Conservation (phyloP, 2,329 filamentous ascomycete genomes). For the Metarhizium guizhouense region DNA sequence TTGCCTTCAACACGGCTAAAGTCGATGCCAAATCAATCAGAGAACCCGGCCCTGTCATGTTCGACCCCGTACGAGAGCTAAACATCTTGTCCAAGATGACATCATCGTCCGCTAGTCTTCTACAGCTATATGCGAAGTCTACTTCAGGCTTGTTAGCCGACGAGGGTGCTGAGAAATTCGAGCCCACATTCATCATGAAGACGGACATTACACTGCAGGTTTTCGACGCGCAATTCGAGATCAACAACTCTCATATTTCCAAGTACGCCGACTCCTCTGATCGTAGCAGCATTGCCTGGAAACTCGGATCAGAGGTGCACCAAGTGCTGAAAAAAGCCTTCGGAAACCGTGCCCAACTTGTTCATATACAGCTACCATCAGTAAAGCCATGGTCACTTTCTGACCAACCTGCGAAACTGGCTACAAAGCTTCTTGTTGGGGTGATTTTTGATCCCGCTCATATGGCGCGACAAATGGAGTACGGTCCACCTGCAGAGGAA, state of each 20-base stretch:
- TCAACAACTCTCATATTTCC: slow-evolving; percentile 21
- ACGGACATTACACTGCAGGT: slow-evolving; percentile 44
- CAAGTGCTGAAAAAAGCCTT: slow-evolving; percentile 61
- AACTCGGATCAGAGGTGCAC: slow-evolving; percentile 51
- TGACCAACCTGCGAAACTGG: slow-evolving; percentile 10
- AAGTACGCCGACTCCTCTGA: slow-evolving; percentile 24
- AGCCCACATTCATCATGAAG: slow-evolving; percentile 68
- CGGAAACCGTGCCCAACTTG: slow-evolving; percentile 61
- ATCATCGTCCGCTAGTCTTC: slow-evolving; percentile 65
- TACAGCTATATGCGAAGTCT: slow-evolving; percentile 65
- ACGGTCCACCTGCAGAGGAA: slow-evolving; percentile 78
- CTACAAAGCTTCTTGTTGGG: slow-evolving; percentile 47
- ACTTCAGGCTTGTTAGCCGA: slow-evolving; percentile 71
- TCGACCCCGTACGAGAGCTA: slow-evolving; percentile 63
- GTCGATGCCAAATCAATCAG: slow-evolving; percentile 25
- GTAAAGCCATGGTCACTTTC: slow-evolving; percentile 21
- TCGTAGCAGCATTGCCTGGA: slow-evolving; percentile 32
- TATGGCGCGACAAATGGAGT: slow-evolving; percentile 70
- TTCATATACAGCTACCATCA: slow-evolving; percentile 45
- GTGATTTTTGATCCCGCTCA: slow-evolving; percentile 66
- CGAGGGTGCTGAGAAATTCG: slow-evolving; percentile 69
- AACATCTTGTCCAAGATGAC: slow-evolving; percentile 92
- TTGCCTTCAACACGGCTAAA: slow-evolving; percentile 35
- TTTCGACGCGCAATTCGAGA: slow-evolving; percentile 40
- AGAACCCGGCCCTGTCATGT: slow-evolving; percentile 58